phyloP scores from a whole-genome alignment of 169 alveolate genomes.

The Toxoplasma gondii region DNA sequence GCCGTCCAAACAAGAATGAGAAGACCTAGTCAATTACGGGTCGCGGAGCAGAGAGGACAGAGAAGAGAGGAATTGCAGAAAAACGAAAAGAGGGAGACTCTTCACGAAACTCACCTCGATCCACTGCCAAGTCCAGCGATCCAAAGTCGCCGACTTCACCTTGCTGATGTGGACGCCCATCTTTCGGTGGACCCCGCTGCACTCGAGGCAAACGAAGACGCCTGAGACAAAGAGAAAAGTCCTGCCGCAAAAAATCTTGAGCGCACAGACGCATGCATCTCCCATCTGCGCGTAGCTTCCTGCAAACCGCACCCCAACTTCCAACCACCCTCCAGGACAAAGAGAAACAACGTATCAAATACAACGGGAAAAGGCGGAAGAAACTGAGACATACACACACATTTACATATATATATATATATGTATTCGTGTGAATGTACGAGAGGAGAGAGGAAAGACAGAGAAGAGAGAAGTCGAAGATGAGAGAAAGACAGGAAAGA shows the following conservation, averaged over 20 bases:
- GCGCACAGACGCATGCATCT: neutral
- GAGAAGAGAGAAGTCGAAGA: too few species aligned
- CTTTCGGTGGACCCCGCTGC: slow-evolving; percentile 96
- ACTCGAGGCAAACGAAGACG: slow-evolving; percentile 91
- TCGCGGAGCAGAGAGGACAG: too few species aligned
- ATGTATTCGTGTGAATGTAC: neutral
- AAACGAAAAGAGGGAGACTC: too few species aligned
- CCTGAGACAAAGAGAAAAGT: slow-evolving; percentile 75
- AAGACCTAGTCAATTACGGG: too few species aligned
- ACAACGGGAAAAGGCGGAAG: neutral
- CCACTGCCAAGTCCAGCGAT: slow-evolving; percentile 81
- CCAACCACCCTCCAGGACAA: neutral
- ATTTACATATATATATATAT: too few species aligned
- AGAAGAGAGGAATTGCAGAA: too few species aligned
- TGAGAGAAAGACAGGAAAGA: neutral
- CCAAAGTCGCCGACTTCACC: slow-evolving; percentile 93
- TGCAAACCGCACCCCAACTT: neutral
- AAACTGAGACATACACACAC: too few species aligned
- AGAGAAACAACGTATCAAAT: neutral
- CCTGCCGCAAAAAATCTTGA: neutral
- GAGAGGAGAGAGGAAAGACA: neutral
- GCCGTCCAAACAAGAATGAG: too few species aligned
- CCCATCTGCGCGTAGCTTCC: neutral
- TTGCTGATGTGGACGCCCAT: slow-evolving; percentile 95
- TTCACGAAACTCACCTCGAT: slow-evolving; percentile 39